Evolutionary conservation across 441 rosid genomes (phyloP), one percentile per base, ranked within the genome.

Genomic region (Metrosideros polymorpha): DNA sequence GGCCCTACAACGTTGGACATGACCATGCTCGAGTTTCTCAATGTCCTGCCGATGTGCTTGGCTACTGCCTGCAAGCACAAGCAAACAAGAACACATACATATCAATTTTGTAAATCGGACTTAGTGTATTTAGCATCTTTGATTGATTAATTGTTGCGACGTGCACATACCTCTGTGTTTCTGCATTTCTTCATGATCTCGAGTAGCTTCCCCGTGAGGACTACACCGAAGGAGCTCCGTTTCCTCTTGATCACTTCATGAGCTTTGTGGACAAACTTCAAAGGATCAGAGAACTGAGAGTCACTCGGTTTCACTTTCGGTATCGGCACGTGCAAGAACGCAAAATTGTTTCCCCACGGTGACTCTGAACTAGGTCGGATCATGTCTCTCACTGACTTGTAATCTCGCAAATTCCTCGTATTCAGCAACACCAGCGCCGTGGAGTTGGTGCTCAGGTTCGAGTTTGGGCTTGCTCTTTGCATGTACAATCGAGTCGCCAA

Each of bases 321-420:
- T 35, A 94, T 1, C 0, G 94, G 14, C 6, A 93, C 87, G 14
- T 88, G 88, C 85, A 94, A 85, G 89, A 91, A 90, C 0, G 87
- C 85, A 18, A 94, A 90, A 18, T 83, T 87, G 86, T 94, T 93
- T 3, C 95, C 95, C 95, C 94, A 93, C 0, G 92, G 90, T 1
- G 88, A 75, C 24, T 90, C 87, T 3, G 90, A 79, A 51, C 88
- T 84, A 50, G 94, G 90, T 27, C 86, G 88, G 14, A 85, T 79
- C 94, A 94, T 93, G 56, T 93, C 96, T 87, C 85, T 24, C 19
- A 92, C 87, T 10, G 93, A 87, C 29, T 86, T 91, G 89, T 92
- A 92, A 3, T 92, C 92, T 3, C 82, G 55, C 43, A 91, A 32
- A 66, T 53, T 84, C 82, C 93, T 89, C 0, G 95, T 94, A 54